phyloP scores from a whole-genome alignment of 345 rosid genomes.

The Excoecaria agallocha region DNA sequence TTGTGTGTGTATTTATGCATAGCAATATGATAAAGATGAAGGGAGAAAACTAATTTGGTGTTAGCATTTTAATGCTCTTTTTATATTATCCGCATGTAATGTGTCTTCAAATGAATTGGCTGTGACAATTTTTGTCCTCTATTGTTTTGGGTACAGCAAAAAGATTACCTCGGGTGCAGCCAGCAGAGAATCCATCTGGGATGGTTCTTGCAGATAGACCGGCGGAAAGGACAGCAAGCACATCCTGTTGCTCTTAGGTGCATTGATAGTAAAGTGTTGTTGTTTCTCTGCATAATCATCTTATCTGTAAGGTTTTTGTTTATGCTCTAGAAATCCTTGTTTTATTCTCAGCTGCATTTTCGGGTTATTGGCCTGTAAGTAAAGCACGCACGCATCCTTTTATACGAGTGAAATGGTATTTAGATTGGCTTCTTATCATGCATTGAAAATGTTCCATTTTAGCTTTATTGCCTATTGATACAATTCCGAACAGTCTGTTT shows the following conservation, averaged over 20 bases:
- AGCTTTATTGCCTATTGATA: too few species aligned
- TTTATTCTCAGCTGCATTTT: constrained; percentile 3
- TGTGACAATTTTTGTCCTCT: background rate
- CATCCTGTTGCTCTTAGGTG: constrained; percentile 79
- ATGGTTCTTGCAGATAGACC: constrained; percentile 87
- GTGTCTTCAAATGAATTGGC: background rate
- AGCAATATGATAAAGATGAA: background rate
- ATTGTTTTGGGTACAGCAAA: constrained; percentile 49
- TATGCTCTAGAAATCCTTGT: constrained; percentile 18
- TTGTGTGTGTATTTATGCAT: background rate
- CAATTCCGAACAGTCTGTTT: too few species aligned
- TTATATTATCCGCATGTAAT: too few species aligned
- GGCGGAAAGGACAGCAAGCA: constrained; percentile 55
- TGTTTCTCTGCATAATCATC: constrained; percentile 15
- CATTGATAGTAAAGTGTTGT: background rate
- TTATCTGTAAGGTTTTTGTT: constrained; percentile 25
- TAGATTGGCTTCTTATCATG: constrained; percentile 28
- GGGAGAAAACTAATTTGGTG: background rate
- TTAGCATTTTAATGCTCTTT: too few species aligned
- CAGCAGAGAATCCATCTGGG: constrained; percentile 76
- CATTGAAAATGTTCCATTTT: background rate
- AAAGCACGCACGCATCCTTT: constrained; percentile 30
- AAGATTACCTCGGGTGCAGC: constrained; percentile 81
- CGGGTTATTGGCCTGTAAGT: constrained; percentile 15
- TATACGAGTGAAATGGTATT: constrained; percentile 18